These are phyloP conservation scores for Botryotinia narcissicola DNA, from an alignment of 2,329 filamentous ascomycete genomes.

Conservation along the genomic window DNA sequence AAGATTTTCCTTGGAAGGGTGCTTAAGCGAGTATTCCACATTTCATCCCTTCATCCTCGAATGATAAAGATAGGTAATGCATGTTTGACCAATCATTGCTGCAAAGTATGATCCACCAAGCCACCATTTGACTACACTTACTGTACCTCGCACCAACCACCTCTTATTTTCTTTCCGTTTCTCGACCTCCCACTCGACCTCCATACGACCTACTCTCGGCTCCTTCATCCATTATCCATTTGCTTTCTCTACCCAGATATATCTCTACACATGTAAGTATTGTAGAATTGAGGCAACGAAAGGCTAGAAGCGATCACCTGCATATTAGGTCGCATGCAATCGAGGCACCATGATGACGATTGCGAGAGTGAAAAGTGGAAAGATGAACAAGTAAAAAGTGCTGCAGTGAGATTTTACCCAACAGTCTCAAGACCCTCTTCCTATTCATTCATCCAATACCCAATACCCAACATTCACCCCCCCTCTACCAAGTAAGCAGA, in stretches of 20 bases:
- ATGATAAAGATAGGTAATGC: background rate
- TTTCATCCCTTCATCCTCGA: background rate
- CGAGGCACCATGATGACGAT: background rate
- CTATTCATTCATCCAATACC: background rate
- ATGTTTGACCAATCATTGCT: background rate
- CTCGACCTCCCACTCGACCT: background rate
- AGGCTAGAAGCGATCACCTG: background rate
- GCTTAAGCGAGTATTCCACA: background rate
- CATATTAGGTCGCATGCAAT: background rate
- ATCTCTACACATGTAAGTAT: background rate
- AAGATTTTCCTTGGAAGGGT: background rate
- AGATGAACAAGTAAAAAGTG: background rate
- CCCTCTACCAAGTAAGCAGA: background rate
- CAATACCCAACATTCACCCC: background rate
- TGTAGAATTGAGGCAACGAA: background rate
- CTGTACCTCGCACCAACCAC: conserved; percentile 16
- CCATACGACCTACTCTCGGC: background rate
- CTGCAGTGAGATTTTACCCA: background rate
- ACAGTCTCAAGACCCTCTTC: background rate
- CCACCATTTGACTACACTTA: too few species aligned
- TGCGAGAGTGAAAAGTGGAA: background rate
- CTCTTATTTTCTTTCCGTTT: background rate
- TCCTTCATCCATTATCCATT: background rate
- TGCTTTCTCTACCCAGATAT: background rate
- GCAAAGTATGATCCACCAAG: background rate